Conservation (phyloP, 768 basidiomycete species). For the Russula vinacea region DNA sequence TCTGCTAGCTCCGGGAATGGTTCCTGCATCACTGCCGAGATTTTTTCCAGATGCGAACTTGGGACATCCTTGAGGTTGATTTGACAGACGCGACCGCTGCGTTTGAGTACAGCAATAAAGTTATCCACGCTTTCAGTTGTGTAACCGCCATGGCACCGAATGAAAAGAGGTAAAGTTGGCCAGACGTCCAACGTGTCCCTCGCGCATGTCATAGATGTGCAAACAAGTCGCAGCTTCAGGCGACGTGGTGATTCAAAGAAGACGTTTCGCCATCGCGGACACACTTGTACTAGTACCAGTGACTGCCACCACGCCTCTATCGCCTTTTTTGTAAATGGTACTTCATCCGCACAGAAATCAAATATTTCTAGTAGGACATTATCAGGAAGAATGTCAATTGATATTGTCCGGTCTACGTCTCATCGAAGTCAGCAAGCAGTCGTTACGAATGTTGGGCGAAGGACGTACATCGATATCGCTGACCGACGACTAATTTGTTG, state of each 20-base stretch:
- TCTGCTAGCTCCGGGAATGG: not conserved
- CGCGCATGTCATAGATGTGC: not conserved
- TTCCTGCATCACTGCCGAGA: not conserved
- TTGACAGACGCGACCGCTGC: not conserved
- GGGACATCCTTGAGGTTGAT: not conserved
- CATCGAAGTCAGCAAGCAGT: no score
- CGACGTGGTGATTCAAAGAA: conserved; percentile 8
- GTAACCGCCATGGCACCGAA: not conserved
- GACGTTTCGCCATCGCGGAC: conserved; percentile 7
- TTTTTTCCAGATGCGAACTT: not conserved
- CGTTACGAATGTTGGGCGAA: no score
- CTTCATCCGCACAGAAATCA: not conserved
- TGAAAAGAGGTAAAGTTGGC: not conserved
- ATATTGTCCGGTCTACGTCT: no score
- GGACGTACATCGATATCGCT: no score
- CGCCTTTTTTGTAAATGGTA: no score
- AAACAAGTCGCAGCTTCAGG: conserved; percentile 7
- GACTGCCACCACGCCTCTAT: not conserved
- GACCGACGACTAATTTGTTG: no score
- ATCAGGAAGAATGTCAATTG: no score
- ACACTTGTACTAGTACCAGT: conserved; percentile 9
- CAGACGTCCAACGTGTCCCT: conserved; percentile 7
- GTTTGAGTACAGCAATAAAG: conserved; percentile 9
- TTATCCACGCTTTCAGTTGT: not conserved
- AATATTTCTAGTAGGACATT: conserved; percentile 17